These are phyloP conservation scores for Salvia hispanica DNA, from an alignment of 257 asterid species.

Conservation along the genomic window DNA sequence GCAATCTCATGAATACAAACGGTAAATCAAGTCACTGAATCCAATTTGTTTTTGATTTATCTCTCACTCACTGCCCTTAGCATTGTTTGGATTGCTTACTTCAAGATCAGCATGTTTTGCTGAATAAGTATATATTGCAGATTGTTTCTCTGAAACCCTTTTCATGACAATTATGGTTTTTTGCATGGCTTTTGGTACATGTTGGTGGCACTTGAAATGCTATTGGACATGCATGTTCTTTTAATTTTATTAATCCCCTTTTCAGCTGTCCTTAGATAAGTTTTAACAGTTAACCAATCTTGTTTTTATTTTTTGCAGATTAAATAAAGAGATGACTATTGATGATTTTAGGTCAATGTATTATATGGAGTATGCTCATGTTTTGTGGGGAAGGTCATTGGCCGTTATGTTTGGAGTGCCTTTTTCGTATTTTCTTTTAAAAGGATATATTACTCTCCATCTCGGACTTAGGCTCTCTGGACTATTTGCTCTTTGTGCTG, in stretches of 20 bases:
- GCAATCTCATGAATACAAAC: slow-evolving; percentile 75
- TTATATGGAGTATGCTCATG: slow-evolving; percentile 96
- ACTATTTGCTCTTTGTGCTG: slow-evolving; percentile 86
- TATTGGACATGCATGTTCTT: background rate
- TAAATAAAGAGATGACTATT: slow-evolving; percentile 67
- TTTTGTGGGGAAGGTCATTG: slow-evolving; percentile 90
- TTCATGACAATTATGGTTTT: background rate
- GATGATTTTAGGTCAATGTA: slow-evolving; percentile 84
- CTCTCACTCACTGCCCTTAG: background rate
- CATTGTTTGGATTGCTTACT: slow-evolving; percentile 13
- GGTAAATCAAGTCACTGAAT: slow-evolving; percentile 48
- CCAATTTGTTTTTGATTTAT: slow-evolving; percentile 10
- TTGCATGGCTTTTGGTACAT: slow-evolving; percentile 5
- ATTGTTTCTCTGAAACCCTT: background rate
- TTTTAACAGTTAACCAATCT: slow-evolving; percentile 6
- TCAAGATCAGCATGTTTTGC: background rate
- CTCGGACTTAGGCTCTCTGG: slow-evolving; percentile 77
- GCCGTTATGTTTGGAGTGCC: slow-evolving; percentile 85
- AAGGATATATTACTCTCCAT: slow-evolving; percentile 69
- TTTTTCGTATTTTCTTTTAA: slow-evolving; percentile 75
- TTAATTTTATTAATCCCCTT: background rate
- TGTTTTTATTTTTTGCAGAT: slow-evolving; percentile 37
- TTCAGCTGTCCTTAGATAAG: slow-evolving; percentile 5
- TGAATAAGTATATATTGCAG: slow-evolving; percentile 2
- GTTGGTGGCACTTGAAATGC: background rate